Percentiles rank a stretch among this genome's conserved stretches.
phyloP scores from a whole-genome alignment of 2,329 filamentous ascomycete genomes.

The Pyrenophora graminea region DNA sequence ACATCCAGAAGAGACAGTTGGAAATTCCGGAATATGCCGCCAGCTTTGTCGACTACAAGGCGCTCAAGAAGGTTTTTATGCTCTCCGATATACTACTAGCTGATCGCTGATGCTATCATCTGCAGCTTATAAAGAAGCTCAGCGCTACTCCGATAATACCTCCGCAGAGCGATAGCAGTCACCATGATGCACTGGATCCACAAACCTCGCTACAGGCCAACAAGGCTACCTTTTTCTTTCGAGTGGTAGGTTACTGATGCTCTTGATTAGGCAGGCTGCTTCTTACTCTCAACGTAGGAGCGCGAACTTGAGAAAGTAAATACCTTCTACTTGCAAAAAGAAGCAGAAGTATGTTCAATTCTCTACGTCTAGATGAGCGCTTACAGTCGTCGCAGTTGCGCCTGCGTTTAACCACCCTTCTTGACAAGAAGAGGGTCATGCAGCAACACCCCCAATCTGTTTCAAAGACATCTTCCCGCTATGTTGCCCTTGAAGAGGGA shows the following conservation, averaged over 20 bases:
- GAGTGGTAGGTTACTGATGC: conserved; percentile 67
- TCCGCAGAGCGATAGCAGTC: conserved; percentile 67
- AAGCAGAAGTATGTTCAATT: conserved; percentile 76
- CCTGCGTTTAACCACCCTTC: conserved; percentile 84
- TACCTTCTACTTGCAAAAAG: conserved; percentile 95
- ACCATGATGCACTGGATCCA: conserved; percentile 65
- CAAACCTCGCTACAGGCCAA: conserved; percentile 92
- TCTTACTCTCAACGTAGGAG: conserved; percentile 63
- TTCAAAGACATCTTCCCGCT: conserved; percentile 88
- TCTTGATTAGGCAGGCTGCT: background rate
- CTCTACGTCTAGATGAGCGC: conserved; percentile 10
- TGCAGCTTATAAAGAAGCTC: conserved; percentile 95
- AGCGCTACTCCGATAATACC: conserved; percentile 85
- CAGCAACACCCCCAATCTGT: conserved; percentile 76
- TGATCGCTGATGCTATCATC: conserved; percentile 21
- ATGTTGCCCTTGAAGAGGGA: conserved; percentile 92
- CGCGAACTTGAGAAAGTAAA: conserved; percentile 98
- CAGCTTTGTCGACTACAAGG: conserved; percentile 99
- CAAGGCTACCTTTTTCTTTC: conserved; percentile 98
- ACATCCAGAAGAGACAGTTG: conserved; percentile 98
- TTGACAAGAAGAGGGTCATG: conserved; percentile 93
- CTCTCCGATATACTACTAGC: conserved; percentile 1
- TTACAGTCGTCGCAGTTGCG: conserved; percentile 70
- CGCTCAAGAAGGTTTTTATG: conserved; percentile 84
- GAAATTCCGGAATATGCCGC: conserved; percentile 99